Evolutionary conservation across 441 rosid genomes (phyloP).

Genomic region (Isatis lusitanica): DNA sequence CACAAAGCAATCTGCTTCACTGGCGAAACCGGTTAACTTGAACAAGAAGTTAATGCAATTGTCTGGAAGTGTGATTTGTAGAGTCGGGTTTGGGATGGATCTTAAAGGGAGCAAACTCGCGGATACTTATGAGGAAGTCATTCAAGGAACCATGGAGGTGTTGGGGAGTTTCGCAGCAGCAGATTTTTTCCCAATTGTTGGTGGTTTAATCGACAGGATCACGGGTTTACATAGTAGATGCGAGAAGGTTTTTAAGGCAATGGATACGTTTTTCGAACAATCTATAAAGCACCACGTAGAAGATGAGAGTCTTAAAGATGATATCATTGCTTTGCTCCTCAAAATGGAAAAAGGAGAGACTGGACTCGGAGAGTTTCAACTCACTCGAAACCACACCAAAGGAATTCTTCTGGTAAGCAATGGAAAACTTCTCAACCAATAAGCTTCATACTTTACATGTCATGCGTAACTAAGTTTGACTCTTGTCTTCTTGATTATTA

Average conservation of each 20-base stretch:
- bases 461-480: background rate
- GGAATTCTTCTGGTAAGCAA: conserved; percentile 30
- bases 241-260: conserved; percentile 12
- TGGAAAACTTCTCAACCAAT: background rate
- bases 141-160: conserved; percentile 7
- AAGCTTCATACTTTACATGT: background rate
- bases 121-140: conserved; percentile 19
- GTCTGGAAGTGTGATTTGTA: conserved; percentile 28
- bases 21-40: conserved; percentile 11
- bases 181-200: conserved; percentile 21
- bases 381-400: conserved; percentile 30
- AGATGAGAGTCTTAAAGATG: conserved; percentile 9
- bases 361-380: conserved; percentile 25
- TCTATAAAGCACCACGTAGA: conserved; percentile 24
- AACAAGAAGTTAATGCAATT: conserved; percentile 13
- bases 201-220: conserved; percentile 10
- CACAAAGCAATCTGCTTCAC: conserved; percentile 17
- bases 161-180: conserved; percentile 29
- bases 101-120: conserved; percentile 26
- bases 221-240: conserved; percentile 19
- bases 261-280: conserved; percentile 21
- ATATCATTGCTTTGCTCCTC: conserved; percentile 28
- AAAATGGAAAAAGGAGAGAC: conserved; percentile 28
- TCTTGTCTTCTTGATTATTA: background rate
- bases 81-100: conserved; percentile 19